Base-by-base conservation (phyloP, 164 flowering plant species). In the Nymphaea colorata region DNA sequence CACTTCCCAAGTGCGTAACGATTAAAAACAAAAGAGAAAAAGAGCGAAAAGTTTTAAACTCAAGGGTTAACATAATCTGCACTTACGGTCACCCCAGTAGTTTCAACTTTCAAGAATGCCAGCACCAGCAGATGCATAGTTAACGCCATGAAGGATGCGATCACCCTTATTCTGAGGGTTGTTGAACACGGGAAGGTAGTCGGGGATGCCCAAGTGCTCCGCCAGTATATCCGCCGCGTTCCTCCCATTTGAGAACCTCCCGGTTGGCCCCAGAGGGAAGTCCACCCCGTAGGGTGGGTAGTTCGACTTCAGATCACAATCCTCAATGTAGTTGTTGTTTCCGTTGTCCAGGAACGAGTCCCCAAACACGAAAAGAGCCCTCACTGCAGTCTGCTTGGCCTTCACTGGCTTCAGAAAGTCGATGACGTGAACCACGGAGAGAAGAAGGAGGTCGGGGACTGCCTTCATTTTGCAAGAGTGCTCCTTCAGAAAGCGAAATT, bases 281-380 rank as follows among this genome's bases (percentile, higher is more conserved):
- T 47, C 86, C 2, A 86, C 67, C 15, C 94, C 94, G 66, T 88
- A 88, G 0, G 94, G 91, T 47, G 70, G 64, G 73, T 70, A 88
- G 65, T 86, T 72, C 4, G 83, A 89, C 63, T 71, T 85, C 4
- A 86, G 78, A 6, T 36, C 25, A 0, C 79, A 63, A 44, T 77
- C 73, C 15, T 25, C 41, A 10, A 85, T 66, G 78, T 73, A 84
- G 73, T 85, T 86, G 72, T 88, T 88, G 81, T 86, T 88, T 8
- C 89, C 89, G 76, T 77, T 85, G 68, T 88, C 94, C 36, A 85
- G 83, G 44, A 86, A 41, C 59, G 94, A 88, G 74, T 84, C 79
- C 43, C 94, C 94, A 71, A 88, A 88, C 69, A 88, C 87, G 72
- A 88, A 88, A 84, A 88, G 76, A 3, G 25, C 64, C 42, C 59